Base-by-base conservation (phyloP, 495 filamentous ascomycete species). In the Penicillium daleae region DNA sequence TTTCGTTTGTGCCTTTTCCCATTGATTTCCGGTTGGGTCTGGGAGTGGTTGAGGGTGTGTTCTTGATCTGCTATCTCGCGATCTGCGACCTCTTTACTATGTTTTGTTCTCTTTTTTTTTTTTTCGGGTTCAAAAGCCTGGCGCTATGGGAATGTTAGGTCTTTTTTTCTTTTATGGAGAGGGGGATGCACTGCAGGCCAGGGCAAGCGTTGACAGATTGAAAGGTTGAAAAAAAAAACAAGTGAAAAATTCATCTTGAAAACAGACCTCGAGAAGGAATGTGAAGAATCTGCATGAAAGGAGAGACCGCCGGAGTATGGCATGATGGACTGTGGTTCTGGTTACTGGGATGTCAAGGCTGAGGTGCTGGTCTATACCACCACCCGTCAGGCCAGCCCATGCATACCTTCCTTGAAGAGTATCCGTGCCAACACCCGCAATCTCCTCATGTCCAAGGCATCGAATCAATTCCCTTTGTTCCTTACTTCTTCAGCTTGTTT, bases 91-190 rank as follows among this genome's bases (percentile, higher is more conserved):
- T 46, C 8, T 3, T n/a, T 22, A 46, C 19, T 46, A 46, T 54
- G 58, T 32, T 39, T 49, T 64, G 57, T 22, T 59, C 55, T 27
- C 65, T 61, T 32, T 39, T 49, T 64, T 59, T 22, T 59, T 57
- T 27, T 66, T 61, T 66, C 60, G 56, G 59, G 65, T 70, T 74
- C 62, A 77, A 80, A 78, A 78, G 75, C 74, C 73, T 72, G 78
- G 76, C 74, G 78, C 74, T 74, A 73, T 77, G 76, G 76, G 67
- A 48, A 54, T 62, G 66, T 52, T 54, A 65, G 60, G 19, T 60
- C 57, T 51, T 48, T 50, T 55, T 66, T 59, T 15, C 5, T 44
- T 32, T 32, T 32, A 29, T 29, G 22, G n/a, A 57, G 57, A 53
- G 26, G 42, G 62, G 46, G 65, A 57, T 66, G 69, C 62, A 66